Percentiles rank a stretch among this genome's conserved stretches.
Conservation (phyloP, 2,329 filamentous ascomycete species). For the Berkeleyomyces rouxiae region DNA sequence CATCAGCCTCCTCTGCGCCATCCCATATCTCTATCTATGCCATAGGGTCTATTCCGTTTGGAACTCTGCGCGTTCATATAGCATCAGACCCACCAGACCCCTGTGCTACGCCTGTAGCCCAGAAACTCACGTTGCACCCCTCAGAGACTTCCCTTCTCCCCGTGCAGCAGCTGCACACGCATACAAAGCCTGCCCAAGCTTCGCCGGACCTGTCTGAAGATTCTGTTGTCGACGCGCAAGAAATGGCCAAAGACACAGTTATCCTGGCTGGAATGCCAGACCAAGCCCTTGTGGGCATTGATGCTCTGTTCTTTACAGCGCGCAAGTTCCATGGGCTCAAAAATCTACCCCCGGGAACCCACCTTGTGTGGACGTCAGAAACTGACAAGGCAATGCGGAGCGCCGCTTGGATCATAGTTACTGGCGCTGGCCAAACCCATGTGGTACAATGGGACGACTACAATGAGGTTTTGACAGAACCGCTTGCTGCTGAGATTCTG, state of each 20-base stretch:
- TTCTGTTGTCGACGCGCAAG: neutral
- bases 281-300: conserved; percentile 36
- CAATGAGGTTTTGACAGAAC: conserved; percentile 37
- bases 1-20: neutral
- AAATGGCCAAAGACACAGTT: neutral
- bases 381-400: conserved; percentile 32
- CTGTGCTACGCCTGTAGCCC: neutral
- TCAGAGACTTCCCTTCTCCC: neutral
- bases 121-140: neutral
- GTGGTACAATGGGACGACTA: conserved; percentile 39
- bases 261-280: conserved; percentile 27
- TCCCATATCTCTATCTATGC: conserved; percentile 25
- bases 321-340: conserved; percentile 35
- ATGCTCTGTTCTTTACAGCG: conserved; percentile 32
- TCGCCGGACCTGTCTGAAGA: too few species aligned
- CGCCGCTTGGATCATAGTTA: conserved; percentile 40
- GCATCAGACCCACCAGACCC: neutral
- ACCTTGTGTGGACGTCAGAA: conserved; percentile 43
- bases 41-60: conserved; percentile 26
- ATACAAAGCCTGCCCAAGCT: too few species aligned
- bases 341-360: conserved; percentile 36
- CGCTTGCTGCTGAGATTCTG: conserved; percentile 24
- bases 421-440: conserved; percentile 22
- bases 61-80: conserved; percentile 25
- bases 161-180: neutral